Conservation (phyloP, 192 early-diverging fungal genomes). For the Podila epicladia region DNA sequence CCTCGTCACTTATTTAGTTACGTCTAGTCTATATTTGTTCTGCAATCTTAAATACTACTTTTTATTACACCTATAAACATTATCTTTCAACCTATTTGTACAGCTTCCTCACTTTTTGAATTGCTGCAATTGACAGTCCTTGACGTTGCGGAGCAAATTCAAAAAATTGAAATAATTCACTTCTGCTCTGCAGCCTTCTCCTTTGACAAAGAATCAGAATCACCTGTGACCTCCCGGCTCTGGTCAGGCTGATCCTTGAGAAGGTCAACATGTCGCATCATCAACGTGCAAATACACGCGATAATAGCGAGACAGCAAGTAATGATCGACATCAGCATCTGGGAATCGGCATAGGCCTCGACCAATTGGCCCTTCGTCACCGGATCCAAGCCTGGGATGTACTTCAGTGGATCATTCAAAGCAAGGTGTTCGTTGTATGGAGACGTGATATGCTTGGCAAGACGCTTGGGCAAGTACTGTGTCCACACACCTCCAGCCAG, state of each 20-base stretch:
- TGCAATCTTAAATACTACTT: too few relatives aligned
- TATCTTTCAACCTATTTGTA: too few relatives aligned
- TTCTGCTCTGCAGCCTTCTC: slow-evolving; percentile 2
- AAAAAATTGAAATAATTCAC: not conserved
- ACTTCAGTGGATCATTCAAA: not conserved
- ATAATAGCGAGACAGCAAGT: not conserved
- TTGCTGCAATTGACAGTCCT: too few relatives aligned
- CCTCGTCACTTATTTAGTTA: too few relatives aligned
- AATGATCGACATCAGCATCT: slow-evolving; percentile 9
- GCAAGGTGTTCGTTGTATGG: not conserved
- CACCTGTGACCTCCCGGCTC: not conserved
- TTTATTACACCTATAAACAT: too few relatives aligned
- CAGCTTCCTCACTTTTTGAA: too few relatives aligned
- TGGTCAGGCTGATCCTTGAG: slow-evolving; percentile 5
- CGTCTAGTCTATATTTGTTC: too few relatives aligned
- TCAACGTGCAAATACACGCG: not conserved
- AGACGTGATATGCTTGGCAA: slow-evolving; percentile 1
- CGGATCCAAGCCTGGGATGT: slow-evolving; percentile 1
- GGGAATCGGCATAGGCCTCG: not conserved
- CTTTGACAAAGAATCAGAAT: not conserved
- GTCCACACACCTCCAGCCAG: slow-evolving; percentile 1
- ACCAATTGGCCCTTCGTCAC: not conserved
- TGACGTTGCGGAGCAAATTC: too few relatives aligned
- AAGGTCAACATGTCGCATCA: slow-evolving; percentile 1
- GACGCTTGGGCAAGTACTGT: not conserved